Conservation (phyloP, 129 eudicot species). For the Oenanthe sinensis region DNA sequence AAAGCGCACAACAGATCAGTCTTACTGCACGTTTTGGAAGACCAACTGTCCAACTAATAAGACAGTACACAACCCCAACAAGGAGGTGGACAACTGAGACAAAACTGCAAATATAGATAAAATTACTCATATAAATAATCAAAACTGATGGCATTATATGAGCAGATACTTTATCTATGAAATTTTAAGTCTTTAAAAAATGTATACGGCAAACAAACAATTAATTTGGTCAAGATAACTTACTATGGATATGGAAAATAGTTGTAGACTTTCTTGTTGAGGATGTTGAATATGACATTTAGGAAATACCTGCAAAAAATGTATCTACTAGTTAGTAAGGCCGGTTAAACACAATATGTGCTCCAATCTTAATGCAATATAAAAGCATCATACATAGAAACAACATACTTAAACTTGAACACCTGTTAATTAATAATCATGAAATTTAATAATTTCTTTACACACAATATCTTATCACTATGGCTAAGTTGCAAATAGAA, state of each 20-base stretch:
- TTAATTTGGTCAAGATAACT: slow-evolving; percentile 13
- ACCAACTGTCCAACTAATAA: slow-evolving; percentile 49
- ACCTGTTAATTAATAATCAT: neutral
- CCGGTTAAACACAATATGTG: neutral
- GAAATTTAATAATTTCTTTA: neutral
- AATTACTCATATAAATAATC: neutral
- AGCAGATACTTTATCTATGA: neutral
- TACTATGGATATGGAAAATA: slow-evolving; percentile 71
- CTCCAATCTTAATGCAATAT: neutral
- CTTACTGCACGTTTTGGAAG: slow-evolving; percentile 69
- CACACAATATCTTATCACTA: neutral
- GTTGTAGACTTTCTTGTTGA: slow-evolving; percentile 57
- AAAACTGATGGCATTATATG: neutral
- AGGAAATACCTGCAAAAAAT: slow-evolving; percentile 40
- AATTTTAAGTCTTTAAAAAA: neutral
- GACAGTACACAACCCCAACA: slow-evolving; percentile 53
- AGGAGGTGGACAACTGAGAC: slow-evolving; percentile 62
- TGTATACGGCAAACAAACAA: neutral
- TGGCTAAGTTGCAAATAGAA: neutral
- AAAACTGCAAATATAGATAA: slow-evolving; percentile 31
- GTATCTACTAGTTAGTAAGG: neutral
- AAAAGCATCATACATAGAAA: neutral
- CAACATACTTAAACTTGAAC: neutral
- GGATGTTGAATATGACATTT: slow-evolving; percentile 58
- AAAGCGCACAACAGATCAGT: neutral